These are phyloP conservation scores for Fusarium xylarioides DNA, from an alignment of 2,329 filamentous ascomycete genomes.

Conservation along the genomic window DNA sequence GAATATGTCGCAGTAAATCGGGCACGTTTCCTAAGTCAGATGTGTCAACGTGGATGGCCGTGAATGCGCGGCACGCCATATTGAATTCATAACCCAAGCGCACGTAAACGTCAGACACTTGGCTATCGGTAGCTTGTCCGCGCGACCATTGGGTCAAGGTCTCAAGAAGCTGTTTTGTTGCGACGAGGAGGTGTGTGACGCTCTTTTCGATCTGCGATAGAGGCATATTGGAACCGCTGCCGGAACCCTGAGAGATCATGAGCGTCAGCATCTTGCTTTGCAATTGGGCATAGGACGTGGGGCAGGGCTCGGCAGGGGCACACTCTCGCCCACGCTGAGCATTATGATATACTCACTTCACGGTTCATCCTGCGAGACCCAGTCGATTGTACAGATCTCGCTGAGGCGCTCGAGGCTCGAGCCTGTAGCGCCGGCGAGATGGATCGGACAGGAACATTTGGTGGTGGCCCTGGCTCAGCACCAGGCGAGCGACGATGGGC, in stretches of 20 bases:
- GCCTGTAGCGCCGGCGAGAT: constrained; percentile 71
- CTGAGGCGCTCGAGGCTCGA: constrained; percentile 73
- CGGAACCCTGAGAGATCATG: constrained; percentile 53
- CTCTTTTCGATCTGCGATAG: constrained; percentile 99
- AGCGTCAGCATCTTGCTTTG: constrained; percentile 38
- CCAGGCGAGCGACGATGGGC: constrained; percentile 71
- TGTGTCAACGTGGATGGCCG: constrained; percentile 95
- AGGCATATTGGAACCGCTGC: constrained; percentile 72
- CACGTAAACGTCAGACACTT: constrained; percentile 98
- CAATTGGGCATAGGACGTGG: constrained; percentile 27
- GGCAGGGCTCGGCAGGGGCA: constrained; percentile 36
- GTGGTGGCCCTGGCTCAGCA: constrained; percentile 66
- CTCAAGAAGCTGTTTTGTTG: constrained; percentile 96
- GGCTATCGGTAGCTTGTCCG: constrained; percentile 86
- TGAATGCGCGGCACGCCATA: constrained; percentile 96
- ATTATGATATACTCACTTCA: constrained; percentile 43
- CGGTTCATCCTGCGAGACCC: constrained; percentile 47
- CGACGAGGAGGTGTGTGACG: constrained; percentile 95
- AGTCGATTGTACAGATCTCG: constrained; percentile 63
- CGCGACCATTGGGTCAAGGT: constrained; percentile 98
- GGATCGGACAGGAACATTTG: constrained; percentile 63
- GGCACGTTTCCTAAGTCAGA: constrained; percentile 94
- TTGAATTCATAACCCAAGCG: constrained; percentile 99
- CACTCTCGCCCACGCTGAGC: constrained; percentile 7
- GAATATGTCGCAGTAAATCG: constrained; percentile 85